Percentiles rank a stretch among this genome's conserved stretches.
phyloP scores from a whole-genome alignment of 257 asterid species.

The Echium plantagineum region DNA sequence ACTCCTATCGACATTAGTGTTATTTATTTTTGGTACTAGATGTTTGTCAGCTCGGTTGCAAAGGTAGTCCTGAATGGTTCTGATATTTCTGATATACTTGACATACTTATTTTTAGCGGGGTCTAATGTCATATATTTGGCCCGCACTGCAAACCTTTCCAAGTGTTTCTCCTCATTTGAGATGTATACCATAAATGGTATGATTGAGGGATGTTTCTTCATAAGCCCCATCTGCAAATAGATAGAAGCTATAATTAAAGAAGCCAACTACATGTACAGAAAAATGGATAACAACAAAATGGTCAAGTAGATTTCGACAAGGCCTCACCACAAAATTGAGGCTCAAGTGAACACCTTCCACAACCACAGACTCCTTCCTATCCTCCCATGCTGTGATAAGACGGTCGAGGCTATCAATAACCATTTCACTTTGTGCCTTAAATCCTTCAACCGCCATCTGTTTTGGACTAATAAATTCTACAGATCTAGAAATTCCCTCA shows the following conservation, averaged over 20 bases:
- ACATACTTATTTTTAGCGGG: conserved; percentile 72
- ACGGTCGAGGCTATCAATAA: conserved; percentile 65
- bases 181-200: conserved; percentile 68
- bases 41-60: conserved; percentile 73
- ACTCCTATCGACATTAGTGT: conserved; percentile 66
- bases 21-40: conserved; percentile 68
- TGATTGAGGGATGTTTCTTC: conserved; percentile 73
- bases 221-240: conserved; percentile 65
- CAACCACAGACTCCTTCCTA: conserved; percentile 66
- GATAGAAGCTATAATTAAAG: conserved; percentile 4
- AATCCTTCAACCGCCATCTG: conserved; percentile 78
- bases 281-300: not conserved
- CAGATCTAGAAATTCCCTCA: conserved; percentile 24
- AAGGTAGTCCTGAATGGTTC: conserved; percentile 72
- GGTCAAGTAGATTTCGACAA: not conserved
- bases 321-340: conserved; percentile 65
- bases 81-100: conserved; percentile 57
- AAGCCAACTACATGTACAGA: not conserved
- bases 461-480: conserved; percentile 42
- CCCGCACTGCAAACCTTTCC: conserved; percentile 77
- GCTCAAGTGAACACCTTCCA: conserved; percentile 76
- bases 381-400: conserved; percentile 71
- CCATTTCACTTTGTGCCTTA: conserved; percentile 87
- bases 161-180: conserved; percentile 67
- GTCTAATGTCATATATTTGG: conserved; percentile 74